A percentile compares a stretch with the other conserved stretches of the same genome.
These are phyloP conservation scores for Pilobolus umbonatus DNA, from an alignment of 192 early-diverging fungal species.

Conservation along the genomic window DNA sequence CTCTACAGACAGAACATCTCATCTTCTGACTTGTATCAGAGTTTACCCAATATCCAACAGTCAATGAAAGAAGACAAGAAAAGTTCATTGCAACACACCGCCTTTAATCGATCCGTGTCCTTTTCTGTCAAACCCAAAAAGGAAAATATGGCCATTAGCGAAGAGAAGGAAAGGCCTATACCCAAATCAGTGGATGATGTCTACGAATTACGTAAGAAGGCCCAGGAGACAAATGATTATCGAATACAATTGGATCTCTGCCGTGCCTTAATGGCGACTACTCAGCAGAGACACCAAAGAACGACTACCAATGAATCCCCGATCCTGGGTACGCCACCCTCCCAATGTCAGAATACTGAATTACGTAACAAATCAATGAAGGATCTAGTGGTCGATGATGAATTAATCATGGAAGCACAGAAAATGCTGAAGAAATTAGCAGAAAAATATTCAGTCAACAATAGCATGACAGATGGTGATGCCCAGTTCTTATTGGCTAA, in stretches of 20 bases:
- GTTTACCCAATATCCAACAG: background rate
- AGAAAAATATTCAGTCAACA: conserved; percentile 53
- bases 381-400: conserved; percentile 62
- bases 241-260: background rate
- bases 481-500: conserved; percentile 92
- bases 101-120: background rate
- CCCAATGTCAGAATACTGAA: background rate
- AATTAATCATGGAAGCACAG: conserved; percentile 73
- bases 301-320: background rate
- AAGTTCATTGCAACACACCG: background rate
- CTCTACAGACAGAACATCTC: conserved; percentile 19
- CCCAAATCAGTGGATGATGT: background rate
- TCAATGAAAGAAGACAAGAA: background rate
- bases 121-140: background rate
- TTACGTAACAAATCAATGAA: conserved; percentile 36
- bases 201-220: background rate
- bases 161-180: background rate
- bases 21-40: background rate
- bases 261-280: background rate
- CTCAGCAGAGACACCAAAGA: background rate
- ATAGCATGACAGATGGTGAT: conserved; percentile 58
- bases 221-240: background rate
- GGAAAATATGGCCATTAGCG: background rate
- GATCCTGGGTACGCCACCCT: background rate
- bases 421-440: conserved; percentile 83